A percentile compares a stretch with the other conserved stretches of the same genome.
These are phyloP conservation scores for Bonnemaisonia californica DNA, from an alignment of 31 red algal species.

Conservation along the genomic window DNA sequence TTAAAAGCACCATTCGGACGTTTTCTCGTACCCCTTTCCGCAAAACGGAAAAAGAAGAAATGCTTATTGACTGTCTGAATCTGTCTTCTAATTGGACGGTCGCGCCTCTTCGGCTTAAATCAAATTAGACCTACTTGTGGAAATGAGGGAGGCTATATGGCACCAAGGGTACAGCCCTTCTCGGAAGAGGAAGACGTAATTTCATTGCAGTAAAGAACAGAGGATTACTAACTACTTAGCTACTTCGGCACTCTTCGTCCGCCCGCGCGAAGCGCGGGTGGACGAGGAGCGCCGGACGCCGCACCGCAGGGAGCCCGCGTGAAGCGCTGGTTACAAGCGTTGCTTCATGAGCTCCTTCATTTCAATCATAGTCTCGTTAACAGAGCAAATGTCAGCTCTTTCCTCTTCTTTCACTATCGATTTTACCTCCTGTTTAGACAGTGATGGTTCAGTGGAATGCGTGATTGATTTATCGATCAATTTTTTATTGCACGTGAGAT, in stretches of 20 bases:
- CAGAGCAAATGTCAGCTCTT: not conserved
- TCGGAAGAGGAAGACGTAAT: not conserved
- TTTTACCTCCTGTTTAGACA: not conserved
- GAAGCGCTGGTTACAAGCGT: not conserved
- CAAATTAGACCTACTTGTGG: not conserved
- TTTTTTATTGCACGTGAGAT: not conserved
- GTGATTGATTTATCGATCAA: not conserved
- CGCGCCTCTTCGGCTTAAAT: not conserved
- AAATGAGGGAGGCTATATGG: too few relatives aligned
- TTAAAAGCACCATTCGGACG: not conserved
- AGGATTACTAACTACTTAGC: not conserved
- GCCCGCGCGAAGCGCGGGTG: too few relatives aligned
- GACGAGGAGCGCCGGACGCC: too few relatives aligned
- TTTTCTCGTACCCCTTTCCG: not conserved
- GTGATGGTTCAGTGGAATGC: too few relatives aligned
- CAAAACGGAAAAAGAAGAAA: not conserved
- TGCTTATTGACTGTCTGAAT: not conserved
- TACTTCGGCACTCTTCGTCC: too few relatives aligned
- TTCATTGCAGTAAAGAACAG: not conserved
- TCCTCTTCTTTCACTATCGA: not conserved
- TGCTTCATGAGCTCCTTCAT: not conserved
- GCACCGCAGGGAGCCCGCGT: not conserved
- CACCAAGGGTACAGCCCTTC: too few relatives aligned
- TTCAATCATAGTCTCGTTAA: not conserved
- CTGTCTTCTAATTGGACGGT: not conserved